These are phyloP conservation scores for Ensete ventricosum DNA, from an alignment of 176 grass and related monocot species.

Conservation along the genomic window DNA sequence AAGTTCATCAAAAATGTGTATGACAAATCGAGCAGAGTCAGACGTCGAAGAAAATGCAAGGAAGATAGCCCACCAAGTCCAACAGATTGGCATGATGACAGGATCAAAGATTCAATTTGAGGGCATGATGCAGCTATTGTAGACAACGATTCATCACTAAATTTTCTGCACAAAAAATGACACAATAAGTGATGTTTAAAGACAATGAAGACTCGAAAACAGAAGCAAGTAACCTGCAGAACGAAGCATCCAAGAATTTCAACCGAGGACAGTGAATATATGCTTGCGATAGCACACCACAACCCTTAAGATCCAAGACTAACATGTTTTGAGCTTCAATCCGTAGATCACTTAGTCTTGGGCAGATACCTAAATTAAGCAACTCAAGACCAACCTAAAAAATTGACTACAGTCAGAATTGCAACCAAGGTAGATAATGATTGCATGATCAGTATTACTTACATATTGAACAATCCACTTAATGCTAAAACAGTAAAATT, in stretches of 20 bases:
- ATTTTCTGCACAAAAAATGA: constrained; percentile 32
- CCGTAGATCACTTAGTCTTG: constrained; percentile 50
- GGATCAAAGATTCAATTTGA: constrained; percentile 60
- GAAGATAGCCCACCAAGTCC: constrained; percentile 62
- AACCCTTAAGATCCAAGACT: constrained; percentile 81
- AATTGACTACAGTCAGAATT: constrained; percentile 3
- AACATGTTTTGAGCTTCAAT: constrained; percentile 77
- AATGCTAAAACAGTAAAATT: not conserved
- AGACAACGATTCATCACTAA: constrained; percentile 74
- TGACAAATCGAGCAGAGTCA: constrained; percentile 86
- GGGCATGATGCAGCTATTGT: constrained; percentile 43
- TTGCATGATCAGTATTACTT: not conserved
- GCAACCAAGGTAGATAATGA: not conserved
- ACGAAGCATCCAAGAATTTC: constrained; percentile 83
- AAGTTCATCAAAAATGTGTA: constrained; percentile 85
- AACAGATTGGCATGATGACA: constrained; percentile 66
- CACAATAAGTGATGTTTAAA: constrained; percentile 21
- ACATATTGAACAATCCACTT: not conserved
- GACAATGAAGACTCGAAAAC: constrained; percentile 9
- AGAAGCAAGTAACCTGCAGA: constrained; percentile 69
- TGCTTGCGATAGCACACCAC: constrained; percentile 74
- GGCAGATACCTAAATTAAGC: constrained; percentile 96
- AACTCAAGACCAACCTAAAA: constrained; percentile 78
- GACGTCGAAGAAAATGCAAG: constrained; percentile 55
- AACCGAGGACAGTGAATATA: constrained; percentile 68